phyloP scores from a whole-genome alignment of 2,329 filamentous ascomycete species.

The Camillea tinctor region DNA sequence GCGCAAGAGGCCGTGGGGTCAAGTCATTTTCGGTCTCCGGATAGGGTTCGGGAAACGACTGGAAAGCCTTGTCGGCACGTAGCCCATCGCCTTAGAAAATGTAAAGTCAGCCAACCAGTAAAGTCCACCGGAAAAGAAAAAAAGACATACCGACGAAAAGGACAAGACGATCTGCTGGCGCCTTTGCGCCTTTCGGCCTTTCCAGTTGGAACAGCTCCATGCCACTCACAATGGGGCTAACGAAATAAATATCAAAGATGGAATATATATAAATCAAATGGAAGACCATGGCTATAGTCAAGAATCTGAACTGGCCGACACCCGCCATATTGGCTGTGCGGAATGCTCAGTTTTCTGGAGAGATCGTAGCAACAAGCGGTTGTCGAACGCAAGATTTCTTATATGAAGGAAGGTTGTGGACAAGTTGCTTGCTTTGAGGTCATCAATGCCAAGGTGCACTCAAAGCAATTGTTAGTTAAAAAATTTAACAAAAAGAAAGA shows the following conservation, averaged over 20 bases:
- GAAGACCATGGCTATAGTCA: constrained; percentile 86
- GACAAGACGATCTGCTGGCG: constrained; percentile 86
- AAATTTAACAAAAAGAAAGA: not conserved
- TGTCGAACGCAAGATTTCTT: not conserved
- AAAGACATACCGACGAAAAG: constrained; percentile 76
- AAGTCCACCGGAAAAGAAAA: not conserved
- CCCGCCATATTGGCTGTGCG: constrained; percentile 47
- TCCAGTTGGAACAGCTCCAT: constrained; percentile 81
- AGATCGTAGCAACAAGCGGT: constrained; percentile 3
- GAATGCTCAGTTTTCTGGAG: constrained; percentile 9
- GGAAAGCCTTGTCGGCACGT: constrained; percentile 96
- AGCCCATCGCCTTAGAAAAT: constrained; percentile 73
- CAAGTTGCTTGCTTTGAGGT: not conserved
- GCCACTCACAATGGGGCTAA: constrained; percentile 93
- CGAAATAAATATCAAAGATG: constrained; percentile 98
- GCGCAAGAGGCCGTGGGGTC: constrained; percentile 78
- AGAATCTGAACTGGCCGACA: constrained; percentile 71
- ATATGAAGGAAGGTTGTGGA: constrained; percentile 4
- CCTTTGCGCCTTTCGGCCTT: constrained; percentile 54
- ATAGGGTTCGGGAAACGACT: constrained; percentile 86
- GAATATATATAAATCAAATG: constrained; percentile 92
- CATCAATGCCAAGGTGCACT: not conserved
- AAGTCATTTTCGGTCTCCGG: constrained; percentile 63
- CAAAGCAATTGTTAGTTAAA: not conserved
- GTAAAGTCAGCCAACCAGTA: constrained; percentile 13